Conservation (phyloP, 2,329 filamentous ascomycete genomes). For the Aspergillus ruber region DNA sequence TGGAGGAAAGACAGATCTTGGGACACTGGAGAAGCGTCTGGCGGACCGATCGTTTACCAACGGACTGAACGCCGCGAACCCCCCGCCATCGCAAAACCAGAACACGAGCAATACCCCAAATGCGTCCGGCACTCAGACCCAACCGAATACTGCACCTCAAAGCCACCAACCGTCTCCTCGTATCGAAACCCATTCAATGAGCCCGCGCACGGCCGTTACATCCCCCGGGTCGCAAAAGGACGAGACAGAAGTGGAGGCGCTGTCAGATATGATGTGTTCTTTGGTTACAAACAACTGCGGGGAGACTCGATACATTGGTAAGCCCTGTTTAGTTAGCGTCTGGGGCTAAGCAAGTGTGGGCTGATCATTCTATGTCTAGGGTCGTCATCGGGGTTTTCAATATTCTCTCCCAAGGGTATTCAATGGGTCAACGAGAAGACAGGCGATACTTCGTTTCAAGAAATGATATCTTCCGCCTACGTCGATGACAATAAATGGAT, state of each 20-base stretch:
- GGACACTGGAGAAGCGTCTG: conserved; percentile 73
- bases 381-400: conserved; percentile 95
- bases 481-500: conserved; percentile 93
- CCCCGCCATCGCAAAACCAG: conserved; percentile 27
- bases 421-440: conserved; percentile 98
- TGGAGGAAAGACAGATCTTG: conserved; percentile 76
- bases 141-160: conserved; percentile 19
- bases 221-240: conserved; percentile 50
- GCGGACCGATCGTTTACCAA: conserved; percentile 44
- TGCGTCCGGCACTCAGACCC: conserved; percentile 3
- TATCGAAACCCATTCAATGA: conserved; percentile 39
- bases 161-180: conserved; percentile 41
- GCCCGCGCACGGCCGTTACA: conserved; percentile 45
- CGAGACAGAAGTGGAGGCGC: conserved; percentile 69
- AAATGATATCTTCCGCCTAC: conserved; percentile 88
- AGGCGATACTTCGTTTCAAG: conserved; percentile 88
- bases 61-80: conserved; percentile 18
- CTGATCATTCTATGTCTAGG: conserved; percentile 45
- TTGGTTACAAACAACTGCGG: conserved; percentile 90
- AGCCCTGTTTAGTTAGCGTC: conserved; percentile 14
- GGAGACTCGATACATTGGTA: conserved; percentile 93
- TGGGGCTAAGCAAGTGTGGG: background rate
- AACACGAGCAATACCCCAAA: conserved; percentile 21
- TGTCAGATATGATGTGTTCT: conserved; percentile 99
- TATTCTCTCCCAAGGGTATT: conserved; percentile 96